phyloP scores from a whole-genome alignment of 352 stramenopile genomes.

The Globisporangium heterothallicum region DNA sequence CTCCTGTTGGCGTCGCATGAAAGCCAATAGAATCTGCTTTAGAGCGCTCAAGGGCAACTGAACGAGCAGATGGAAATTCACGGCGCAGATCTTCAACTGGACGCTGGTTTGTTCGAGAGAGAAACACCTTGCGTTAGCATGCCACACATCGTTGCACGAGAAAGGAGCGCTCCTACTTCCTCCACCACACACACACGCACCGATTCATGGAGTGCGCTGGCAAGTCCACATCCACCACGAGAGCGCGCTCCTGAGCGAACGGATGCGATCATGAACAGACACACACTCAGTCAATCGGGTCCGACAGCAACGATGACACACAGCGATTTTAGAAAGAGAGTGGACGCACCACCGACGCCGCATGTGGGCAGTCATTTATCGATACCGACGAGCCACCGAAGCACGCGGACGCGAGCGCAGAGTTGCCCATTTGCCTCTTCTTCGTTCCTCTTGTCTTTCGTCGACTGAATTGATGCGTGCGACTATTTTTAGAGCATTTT shows the following conservation, averaged over 20 bases:
- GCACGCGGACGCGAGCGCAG: constrained; percentile 16
- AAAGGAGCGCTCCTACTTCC: too few relatives aligned
- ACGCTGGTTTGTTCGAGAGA: too few relatives aligned
- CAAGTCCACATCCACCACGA: constrained; percentile 11
- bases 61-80: constrained; percentile 14
- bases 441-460: background rate
- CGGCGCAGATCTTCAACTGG: constrained; percentile 5
- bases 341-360: too few relatives aligned
- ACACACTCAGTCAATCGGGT: background rate
- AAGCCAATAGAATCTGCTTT: constrained; percentile 25
- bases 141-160: too few relatives aligned
- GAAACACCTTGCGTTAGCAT: too few relatives aligned
- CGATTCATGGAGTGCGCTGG: background rate
- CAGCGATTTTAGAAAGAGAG: too few relatives aligned
- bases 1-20: background rate
- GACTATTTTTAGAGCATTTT: constrained; percentile 3
- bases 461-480: background rate
- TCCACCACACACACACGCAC: background rate
- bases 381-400: too few relatives aligned
- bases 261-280: too few relatives aligned
- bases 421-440: constrained; percentile 15
- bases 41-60: constrained; percentile 26
- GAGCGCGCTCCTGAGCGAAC: background rate
- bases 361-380: too few relatives aligned
- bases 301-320: background rate